Conservation (phyloP, 2,329 filamentous ascomycete genomes). For the Trichophyton mentagrophytes region DNA sequence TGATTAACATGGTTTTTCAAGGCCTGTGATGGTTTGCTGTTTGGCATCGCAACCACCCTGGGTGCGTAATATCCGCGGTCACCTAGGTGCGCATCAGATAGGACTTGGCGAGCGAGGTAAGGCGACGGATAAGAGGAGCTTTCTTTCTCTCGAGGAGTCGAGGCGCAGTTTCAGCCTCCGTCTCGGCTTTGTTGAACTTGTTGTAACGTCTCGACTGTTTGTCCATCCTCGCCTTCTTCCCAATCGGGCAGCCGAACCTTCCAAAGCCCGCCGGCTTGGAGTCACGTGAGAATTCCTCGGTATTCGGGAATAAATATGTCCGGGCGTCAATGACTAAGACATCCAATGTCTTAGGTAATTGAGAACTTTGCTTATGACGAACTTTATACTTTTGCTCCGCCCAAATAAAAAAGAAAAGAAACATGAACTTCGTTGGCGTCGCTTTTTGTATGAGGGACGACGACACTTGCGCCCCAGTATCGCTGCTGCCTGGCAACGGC, state of each 20-base stretch:
- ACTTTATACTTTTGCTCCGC: not conserved
- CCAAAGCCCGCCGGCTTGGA: not conserved
- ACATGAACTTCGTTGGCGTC: not conserved
- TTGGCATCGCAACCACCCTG: not conserved
- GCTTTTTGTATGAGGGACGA: not conserved
- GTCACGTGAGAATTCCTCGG: not conserved
- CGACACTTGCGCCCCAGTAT: not conserved
- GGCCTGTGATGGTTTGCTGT: constrained; percentile 13
- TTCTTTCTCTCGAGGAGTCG: not conserved
- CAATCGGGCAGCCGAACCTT: not conserved
- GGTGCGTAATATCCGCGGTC: constrained; percentile 10
- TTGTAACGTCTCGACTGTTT: not conserved
- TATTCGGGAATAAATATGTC: not conserved
- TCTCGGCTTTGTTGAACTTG: not conserved
- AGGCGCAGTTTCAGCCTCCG: not conserved
- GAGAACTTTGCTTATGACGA: not conserved
- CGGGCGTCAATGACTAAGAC: not conserved
- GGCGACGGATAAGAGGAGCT: not conserved
- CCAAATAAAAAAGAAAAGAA: not conserved
- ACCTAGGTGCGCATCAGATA: not conserved
- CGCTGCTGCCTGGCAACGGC: not conserved
- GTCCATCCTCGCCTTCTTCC: not conserved
- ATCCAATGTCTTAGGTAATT: not conserved
- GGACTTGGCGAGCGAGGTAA: not conserved
- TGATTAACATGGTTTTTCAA: constrained; percentile 41